phyloP scores from a whole-genome alignment of 495 filamentous ascomycete genomes.

The Mycothermus thermophilus region DNA sequence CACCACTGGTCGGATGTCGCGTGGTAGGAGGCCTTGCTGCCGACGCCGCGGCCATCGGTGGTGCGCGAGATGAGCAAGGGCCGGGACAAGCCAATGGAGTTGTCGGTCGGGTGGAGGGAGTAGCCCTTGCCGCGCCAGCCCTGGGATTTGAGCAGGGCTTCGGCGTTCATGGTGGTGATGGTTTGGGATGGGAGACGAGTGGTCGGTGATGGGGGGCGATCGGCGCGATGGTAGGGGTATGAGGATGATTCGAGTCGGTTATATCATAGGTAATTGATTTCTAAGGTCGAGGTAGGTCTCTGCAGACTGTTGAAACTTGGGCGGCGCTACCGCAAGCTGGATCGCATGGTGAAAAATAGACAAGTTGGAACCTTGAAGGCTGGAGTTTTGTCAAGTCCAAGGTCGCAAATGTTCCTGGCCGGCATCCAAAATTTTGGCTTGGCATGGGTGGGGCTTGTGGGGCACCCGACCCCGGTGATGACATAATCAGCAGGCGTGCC shows the following conservation, averaged over 20 bases:
- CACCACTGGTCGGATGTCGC: conserved; percentile 63
- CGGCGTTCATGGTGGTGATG: conserved; percentile 13
- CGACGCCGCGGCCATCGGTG: conserved; percentile 54
- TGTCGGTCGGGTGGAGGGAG: conserved; percentile 53
- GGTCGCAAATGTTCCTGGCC: no score
- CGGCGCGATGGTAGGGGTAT: no score
- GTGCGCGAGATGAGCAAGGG: conserved; percentile 58
- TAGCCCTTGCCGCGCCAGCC: conserved; percentile 69
- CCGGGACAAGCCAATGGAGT: conserved; percentile 49
- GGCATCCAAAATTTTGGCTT: no score
- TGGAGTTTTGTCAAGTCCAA: no score
- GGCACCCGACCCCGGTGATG: no score
- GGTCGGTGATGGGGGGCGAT: neutral
- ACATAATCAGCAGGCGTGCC: no score
- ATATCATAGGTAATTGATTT: no score
- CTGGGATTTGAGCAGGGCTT: conserved; percentile 46
- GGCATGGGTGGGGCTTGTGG: no score
- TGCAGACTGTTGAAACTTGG: neutral
- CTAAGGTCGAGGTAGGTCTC: no score
- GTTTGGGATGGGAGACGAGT: neutral
- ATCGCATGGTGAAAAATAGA: conserved; percentile 1
- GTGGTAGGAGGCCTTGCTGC: conserved; percentile 49
- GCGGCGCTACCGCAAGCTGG: neutral
- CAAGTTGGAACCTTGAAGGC: no score
- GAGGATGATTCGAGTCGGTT: no score